These are phyloP conservation scores for Fomitopsis pulvina DNA, from an alignment of 768 basidiomycete genomes.

Conservation along the genomic window DNA sequence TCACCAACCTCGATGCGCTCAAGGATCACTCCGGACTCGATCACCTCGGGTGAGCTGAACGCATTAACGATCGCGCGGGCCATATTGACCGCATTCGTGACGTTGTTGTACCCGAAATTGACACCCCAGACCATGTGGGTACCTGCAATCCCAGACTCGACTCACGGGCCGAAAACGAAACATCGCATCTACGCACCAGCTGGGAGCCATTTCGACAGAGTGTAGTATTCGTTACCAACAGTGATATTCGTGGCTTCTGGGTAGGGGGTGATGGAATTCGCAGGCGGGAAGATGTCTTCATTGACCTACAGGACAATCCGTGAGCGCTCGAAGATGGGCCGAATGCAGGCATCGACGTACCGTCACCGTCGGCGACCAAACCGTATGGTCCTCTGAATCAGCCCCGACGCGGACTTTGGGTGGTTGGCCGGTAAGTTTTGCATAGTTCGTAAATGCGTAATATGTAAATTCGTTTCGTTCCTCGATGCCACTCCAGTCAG, in stretches of 20 bases:
- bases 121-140: conserved; percentile 64
- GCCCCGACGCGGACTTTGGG: conserved; percentile 55
- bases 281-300: conserved; percentile 43
- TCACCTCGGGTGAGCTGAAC: conserved; percentile 18
- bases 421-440: conserved; percentile 40
- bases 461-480: conserved; percentile 52
- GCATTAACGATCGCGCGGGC: conserved; percentile 23
- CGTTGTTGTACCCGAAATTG: conserved; percentile 42
- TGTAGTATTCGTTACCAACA: conserved; percentile 53
- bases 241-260: conserved; percentile 59
- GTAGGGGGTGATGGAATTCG: conserved; percentile 47
- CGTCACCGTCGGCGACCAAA: conserved; percentile 39
- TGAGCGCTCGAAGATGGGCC: too few relatives aligned
- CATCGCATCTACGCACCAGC: conserved; percentile 24
- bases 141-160: conserved; percentile 26
- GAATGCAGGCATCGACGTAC: background rate
- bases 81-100: conserved; percentile 27
- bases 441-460: conserved; percentile 54
- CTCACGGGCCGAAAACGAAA: background rate
- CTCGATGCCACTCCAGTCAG: conserved; percentile 53
- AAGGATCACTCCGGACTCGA: conserved; percentile 20
- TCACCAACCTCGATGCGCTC: conserved; percentile 25
- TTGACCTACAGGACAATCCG: conserved; percentile 25
- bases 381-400: conserved; percentile 50
- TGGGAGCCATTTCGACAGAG: conserved; percentile 45